Conservation (phyloP, 1,284 basidiomycete genomes). For the Dichomitus squalens region DNA sequence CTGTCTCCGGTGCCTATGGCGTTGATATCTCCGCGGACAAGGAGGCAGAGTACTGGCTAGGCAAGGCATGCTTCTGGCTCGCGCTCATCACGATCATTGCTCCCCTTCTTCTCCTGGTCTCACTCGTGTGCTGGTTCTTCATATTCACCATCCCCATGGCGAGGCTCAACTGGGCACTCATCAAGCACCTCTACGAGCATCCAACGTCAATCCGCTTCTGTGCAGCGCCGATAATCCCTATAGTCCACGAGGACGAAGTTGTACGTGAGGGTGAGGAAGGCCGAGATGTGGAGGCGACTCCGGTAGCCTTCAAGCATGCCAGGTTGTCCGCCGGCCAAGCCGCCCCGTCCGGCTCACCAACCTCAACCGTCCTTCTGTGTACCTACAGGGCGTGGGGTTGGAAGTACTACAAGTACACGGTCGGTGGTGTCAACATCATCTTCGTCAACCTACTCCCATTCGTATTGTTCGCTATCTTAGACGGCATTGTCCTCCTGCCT, state of each 20-base stretch:
- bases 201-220: constrained; percentile 93
- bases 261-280: constrained; percentile 31
- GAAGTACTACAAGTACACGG: constrained; percentile 99
- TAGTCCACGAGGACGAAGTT: constrained; percentile 37
- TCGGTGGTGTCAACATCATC: constrained; percentile 98
- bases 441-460: constrained; percentile 96
- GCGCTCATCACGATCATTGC: constrained; percentile 78
- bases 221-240: constrained; percentile 62
- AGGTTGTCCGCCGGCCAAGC: constrained; percentile 71
- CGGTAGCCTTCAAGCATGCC: constrained; percentile 59
- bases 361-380: constrained; percentile 90
- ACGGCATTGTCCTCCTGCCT: constrained; percentile 84
- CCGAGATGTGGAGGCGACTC: constrained; percentile 24
- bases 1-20: constrained; percentile 40
- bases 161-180: constrained; percentile 91
- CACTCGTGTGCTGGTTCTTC: constrained; percentile 89
- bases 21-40: constrained; percentile 37
- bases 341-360: constrained; percentile 69
- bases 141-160: constrained; percentile 99
- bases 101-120: constrained; percentile 86
- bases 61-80: constrained; percentile 81
- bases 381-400: constrained; percentile 91
- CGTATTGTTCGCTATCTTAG: constrained; percentile 95
- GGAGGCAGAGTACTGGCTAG: constrained; percentile 53
- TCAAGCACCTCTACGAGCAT: constrained; percentile 81